Base-by-base conservation (phyloP, 441 rosid genomes). In the Arabidopsis hybrid region DNA sequence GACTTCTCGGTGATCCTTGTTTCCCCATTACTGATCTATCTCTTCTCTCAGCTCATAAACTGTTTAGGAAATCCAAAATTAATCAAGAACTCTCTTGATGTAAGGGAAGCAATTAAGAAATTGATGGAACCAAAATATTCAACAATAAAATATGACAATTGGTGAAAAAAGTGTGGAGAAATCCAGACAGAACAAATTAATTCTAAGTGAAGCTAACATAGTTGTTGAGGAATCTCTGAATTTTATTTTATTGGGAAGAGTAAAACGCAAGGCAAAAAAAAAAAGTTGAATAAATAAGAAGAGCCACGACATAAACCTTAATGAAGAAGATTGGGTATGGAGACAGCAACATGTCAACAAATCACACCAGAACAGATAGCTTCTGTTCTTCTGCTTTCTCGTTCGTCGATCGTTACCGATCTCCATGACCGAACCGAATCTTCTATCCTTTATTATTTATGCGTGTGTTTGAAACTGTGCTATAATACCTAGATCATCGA, bases 181-280 rank as follows among this genome's bases (percentile, higher is more conserved):
- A 78, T 78, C 67, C 9, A 57, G 39, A 42, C 42, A 39, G 73
- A 49, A 64, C 56, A 65, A 65, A 81, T 85, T 70, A 81, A 85
- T 87, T 91, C 65, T 60, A 83, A 81, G 78, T 80, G 84, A 91
- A 85, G 89, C 78, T 77, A 81, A 73, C 73, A 77, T 42, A 84
- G 83, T 79, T 67, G 85, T 82, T 86, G 80, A 64, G 52, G 73
- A 78, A 65, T 73, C 66, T 14, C 40, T 69, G 71, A 69, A 40
- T 17, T 39, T 12, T 47, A 9, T 40, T 39, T 29, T 8, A 26
- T 0, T 17, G 17, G 73, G 61, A 85, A 57, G 91, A 85, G 91
- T 86, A 80, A 78, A 82, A 80, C 67, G 80, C 87, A 90, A 86
- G 95, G 65, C 76, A 82, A 47, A 29, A 32, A 51, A 58, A 66